Evolutionary conservation across 768 basidiomycete genomes (phyloP).

Genomic region (Phanerodontia chrysosporium): DNA sequence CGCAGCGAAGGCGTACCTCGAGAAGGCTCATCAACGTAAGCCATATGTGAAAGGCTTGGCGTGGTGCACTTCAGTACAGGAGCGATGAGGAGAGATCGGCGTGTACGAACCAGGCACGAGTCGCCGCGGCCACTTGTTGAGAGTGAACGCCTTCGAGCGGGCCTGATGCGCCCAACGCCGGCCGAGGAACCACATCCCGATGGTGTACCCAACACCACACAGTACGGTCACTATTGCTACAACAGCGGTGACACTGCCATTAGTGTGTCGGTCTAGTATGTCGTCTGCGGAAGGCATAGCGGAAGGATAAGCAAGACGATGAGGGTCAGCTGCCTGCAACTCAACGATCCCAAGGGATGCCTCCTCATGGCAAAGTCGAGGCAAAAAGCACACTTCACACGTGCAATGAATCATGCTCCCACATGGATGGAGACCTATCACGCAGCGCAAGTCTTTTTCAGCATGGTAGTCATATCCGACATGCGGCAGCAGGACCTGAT

Average conservation of each 20-base stretch:
- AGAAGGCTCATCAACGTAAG: slow-evolving; percentile 41
- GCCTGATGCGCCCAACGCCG: slow-evolving; percentile 42
- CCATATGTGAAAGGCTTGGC: slow-evolving; percentile 4
- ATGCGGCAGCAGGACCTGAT: slow-evolving; percentile 5
- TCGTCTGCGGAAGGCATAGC: neutral
- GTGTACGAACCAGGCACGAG: slow-evolving; percentile 3
- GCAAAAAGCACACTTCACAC: neutral
- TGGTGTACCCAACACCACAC: slow-evolving; percentile 43
- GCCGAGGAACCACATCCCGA: slow-evolving; percentile 45
- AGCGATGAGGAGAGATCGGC: neutral
- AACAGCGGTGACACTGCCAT: slow-evolving; percentile 22
- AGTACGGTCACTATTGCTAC: slow-evolving; percentile 30
- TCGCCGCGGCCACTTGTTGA: neutral
- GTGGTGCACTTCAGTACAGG: neutral
- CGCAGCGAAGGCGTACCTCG: slow-evolving; percentile 37
- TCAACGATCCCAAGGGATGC: neutral
- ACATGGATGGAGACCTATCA: too few species aligned
- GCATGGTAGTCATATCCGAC: slow-evolving; percentile 14
- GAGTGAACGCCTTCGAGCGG: slow-evolving; percentile 21
- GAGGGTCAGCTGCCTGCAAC: neutral
- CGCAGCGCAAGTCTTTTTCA: slow-evolving; percentile 2
- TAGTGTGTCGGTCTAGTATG: neutral
- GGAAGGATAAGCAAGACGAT: neutral
- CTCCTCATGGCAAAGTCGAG: neutral
- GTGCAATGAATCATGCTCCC: neutral